phyloP scores from a whole-genome alignment of 2,329 filamentous ascomycete species.

The Microcera coccophila region DNA sequence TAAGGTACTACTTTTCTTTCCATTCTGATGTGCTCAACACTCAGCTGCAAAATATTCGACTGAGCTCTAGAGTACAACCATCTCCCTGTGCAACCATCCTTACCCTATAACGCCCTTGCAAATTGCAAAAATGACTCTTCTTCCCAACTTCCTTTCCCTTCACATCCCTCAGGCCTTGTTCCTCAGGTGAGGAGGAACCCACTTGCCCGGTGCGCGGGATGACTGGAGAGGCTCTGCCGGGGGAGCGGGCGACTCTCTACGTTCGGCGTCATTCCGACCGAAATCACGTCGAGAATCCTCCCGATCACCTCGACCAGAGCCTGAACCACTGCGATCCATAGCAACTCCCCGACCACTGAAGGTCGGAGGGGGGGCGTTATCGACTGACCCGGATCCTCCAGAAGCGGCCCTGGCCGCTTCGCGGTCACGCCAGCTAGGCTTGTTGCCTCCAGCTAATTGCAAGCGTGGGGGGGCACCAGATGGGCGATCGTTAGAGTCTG shows the following conservation, averaged over 20 bases:
- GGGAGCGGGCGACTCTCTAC: conserved; percentile 40
- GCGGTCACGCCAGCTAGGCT: conserved; percentile 70
- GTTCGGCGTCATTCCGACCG: conserved; percentile 31
- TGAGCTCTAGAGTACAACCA: conserved; percentile 38
- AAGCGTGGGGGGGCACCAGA: conserved; percentile 56
- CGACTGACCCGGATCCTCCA: conserved; percentile 35
- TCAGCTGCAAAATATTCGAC: conserved; percentile 32
- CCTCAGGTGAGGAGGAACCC: conserved; percentile 49
- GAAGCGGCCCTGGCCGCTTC: conserved; percentile 49
- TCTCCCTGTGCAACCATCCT: conserved; percentile 30
- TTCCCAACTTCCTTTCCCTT: conserved; percentile 13
- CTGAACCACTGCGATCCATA: conserved; percentile 33
- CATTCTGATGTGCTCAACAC: conserved; percentile 30
- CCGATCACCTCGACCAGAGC: conserved; percentile 43
- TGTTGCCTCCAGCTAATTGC: conserved; percentile 56
- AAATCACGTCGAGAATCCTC: conserved; percentile 42
- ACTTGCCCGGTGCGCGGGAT: conserved; percentile 55
- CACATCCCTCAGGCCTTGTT: conserved; percentile 26
- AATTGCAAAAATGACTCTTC: conserved; percentile 28
- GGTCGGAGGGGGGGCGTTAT: conserved; percentile 24
- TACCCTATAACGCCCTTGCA: conserved; percentile 38
- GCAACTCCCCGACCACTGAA: conserved; percentile 35
- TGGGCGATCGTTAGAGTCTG: conserved; percentile 45
- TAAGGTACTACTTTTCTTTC: conserved; percentile 7
- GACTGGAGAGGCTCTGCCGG: conserved; percentile 49